Evolutionary conservation across 352 stramenopile species (phyloP).

Genomic region (Phytophthora idaei): DNA sequence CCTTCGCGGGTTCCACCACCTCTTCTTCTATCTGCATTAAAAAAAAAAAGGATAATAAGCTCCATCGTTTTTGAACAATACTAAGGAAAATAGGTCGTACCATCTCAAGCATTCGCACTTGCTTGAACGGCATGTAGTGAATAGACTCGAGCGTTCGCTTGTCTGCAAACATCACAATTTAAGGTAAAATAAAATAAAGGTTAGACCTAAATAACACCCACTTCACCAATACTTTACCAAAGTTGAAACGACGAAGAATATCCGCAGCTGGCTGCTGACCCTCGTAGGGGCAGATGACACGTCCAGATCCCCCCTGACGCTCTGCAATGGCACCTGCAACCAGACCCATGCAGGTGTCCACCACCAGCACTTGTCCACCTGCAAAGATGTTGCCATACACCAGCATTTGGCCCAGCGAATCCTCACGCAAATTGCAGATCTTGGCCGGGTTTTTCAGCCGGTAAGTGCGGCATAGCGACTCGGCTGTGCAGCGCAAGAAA

Average conservation of each 20-base stretch:
- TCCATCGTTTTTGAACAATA: background rate
- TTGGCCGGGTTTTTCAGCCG: slow-evolving; percentile 90
- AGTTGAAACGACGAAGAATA: slow-evolving; percentile 87
- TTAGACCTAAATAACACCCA: too few relatives aligned
- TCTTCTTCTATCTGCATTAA: slow-evolving; percentile 51
- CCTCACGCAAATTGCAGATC: slow-evolving; percentile 91
- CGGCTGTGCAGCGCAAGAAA: slow-evolving; percentile 87
- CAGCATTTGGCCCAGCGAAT: slow-evolving; percentile 94
- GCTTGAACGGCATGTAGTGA: slow-evolving; percentile 75
- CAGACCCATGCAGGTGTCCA: slow-evolving; percentile 94
- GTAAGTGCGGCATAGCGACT: slow-evolving; percentile 90
- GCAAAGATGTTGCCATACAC: slow-evolving; percentile 93
- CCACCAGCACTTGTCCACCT: slow-evolving; percentile 87
- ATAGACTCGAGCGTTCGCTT: slow-evolving; percentile 76
- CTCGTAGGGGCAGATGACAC: slow-evolving; percentile 75
- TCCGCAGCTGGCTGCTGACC: slow-evolving; percentile 77
- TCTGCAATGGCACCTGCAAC: slow-evolving; percentile 90
- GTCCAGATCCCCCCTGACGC: slow-evolving; percentile 68
- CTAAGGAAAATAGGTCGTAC: slow-evolving; percentile 22
- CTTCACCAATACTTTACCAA: slow-evolving; percentile 46
- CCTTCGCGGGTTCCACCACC: slow-evolving; percentile 45
- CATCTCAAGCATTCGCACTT: slow-evolving; percentile 53
- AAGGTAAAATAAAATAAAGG: background rate
- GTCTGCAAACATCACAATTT: slow-evolving; percentile 38
- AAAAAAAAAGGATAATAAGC: background rate